Percentiles rank a stretch among this genome's conserved stretches.
Evolutionary conservation across 257 asterid species (phyloP).

Genomic region (Petrea volubilis): DNA sequence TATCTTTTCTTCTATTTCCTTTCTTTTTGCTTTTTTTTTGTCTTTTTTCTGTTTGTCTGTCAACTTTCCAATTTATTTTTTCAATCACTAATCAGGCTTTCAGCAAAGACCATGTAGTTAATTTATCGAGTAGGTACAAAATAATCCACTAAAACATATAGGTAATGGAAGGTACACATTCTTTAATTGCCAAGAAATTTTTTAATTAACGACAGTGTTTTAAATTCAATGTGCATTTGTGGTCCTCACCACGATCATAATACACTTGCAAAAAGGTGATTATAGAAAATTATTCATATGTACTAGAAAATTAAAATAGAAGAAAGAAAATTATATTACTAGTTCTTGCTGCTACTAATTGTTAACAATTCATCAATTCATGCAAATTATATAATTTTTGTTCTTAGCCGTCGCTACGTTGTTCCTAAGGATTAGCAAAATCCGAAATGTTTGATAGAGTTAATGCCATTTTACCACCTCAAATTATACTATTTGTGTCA

Average conservation of each 20-base stretch:
- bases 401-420: no score
- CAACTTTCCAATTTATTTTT: not conserved
- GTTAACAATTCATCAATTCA: not conserved
- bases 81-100: no score
- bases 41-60: not conserved
- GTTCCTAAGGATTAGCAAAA: no score
- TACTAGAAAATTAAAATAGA: not conserved
- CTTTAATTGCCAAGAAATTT: not conserved
- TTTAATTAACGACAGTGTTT: not conserved
- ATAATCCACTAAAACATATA: not conserved
- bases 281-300: not conserved
- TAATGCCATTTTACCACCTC: no score
- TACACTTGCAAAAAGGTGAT: conserved; percentile 9
- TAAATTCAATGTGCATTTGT: conserved; percentile 32
- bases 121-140: not conserved
- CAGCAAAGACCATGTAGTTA: not conserved
- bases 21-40: no score
- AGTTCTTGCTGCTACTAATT: conserved; percentile 10
- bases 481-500: no score
- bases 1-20: no score
- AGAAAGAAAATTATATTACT: not conserved
- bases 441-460: no score
- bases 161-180: conserved; percentile 15
- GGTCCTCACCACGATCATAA: conserved; percentile 44
- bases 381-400: not conserved